A percentile compares a stretch with the other conserved stretches of the same genome.
These are phyloP conservation scores for Zizania palustris DNA, from an alignment of 202 grass and related monocot species.

Conservation along the genomic window DNA sequence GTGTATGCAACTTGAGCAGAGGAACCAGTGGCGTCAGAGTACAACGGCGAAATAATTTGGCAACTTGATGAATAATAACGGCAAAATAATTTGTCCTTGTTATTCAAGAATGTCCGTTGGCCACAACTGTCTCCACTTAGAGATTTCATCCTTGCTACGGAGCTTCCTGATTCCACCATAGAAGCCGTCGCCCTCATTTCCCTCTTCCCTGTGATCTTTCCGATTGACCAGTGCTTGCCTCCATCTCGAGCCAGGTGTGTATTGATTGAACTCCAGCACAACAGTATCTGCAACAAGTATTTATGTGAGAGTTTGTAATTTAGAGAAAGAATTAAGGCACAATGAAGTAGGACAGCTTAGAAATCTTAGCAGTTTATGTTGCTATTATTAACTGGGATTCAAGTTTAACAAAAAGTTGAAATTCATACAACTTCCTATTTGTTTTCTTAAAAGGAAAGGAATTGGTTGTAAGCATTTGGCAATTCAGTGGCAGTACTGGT, in stretches of 20 bases:
- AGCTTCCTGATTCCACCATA: conserved; percentile 93
- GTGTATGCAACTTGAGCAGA: conserved; percentile 29
- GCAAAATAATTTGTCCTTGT: background rate
- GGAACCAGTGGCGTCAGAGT: background rate
- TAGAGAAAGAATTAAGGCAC: background rate
- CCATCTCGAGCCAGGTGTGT: conserved; percentile 91
- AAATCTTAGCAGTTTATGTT: background rate
- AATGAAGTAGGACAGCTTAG: background rate
- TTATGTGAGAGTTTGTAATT: background rate
- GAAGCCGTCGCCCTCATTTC: conserved; percentile 85
- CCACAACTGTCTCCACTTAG: conserved; percentile 85
- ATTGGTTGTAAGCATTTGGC: background rate
- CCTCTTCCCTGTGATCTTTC: conserved; percentile 83
- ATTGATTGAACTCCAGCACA: conserved; percentile 91
- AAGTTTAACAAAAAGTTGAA: background rate
- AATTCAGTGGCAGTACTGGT: background rate
- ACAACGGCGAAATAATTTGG: too few species aligned
- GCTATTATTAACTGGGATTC: background rate
- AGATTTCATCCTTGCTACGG: conserved; percentile 64
- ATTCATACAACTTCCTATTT: background rate
- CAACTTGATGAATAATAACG: conserved; percentile 26
- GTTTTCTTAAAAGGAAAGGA: conserved; percentile 26
- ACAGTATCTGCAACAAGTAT: conserved; percentile 53
- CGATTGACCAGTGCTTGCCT: conserved; percentile 65
- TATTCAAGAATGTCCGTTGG: conserved; percentile 87